Evolutionary conservation across 2,329 filamentous ascomycete genomes (phyloP).

Genomic region (Aureobasidium sp.): DNA sequence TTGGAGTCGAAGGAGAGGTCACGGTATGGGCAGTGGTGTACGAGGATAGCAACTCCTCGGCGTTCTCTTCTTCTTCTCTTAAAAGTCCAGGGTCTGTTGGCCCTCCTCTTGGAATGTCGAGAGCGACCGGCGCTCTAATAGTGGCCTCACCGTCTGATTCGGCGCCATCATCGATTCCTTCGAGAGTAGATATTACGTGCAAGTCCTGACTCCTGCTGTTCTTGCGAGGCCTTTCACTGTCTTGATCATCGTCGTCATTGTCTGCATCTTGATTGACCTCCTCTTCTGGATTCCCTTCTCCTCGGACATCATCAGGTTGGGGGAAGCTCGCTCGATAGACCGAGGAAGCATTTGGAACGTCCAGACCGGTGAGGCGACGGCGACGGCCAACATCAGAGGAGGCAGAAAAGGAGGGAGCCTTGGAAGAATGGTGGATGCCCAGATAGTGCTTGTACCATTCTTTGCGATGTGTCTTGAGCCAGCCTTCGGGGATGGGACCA

Average conservation of each 20-base stretch:
- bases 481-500: conserved; percentile 58
- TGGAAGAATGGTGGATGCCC: conserved; percentile 37
- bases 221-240: background rate
- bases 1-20: background rate
- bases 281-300: conserved; percentile 12
- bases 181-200: background rate
- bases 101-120: conserved; percentile 26
- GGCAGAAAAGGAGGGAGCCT: conserved; percentile 46
- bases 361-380: conserved; percentile 36
- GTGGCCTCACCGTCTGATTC: conserved; percentile 21
- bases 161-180: conserved; percentile 18
- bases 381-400: conserved; percentile 35
- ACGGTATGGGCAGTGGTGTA: conserved; percentile 12
- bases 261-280: conserved; percentile 23
- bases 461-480: conserved; percentile 56
- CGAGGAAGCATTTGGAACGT: conserved; percentile 34
- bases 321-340: conserved; percentile 37
- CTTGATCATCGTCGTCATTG: conserved; percentile 22
- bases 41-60: conserved; percentile 7
- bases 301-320: conserved; percentile 30
- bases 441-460: conserved; percentile 54
- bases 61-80: conserved; percentile 17
- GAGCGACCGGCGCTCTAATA: conserved; percentile 24
- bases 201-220: background rate
- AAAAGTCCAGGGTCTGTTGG: conserved; percentile 6